phyloP scores from a whole-genome alignment of 2,329 filamentous ascomycete genomes.

The Epichloe bromicola region DNA sequence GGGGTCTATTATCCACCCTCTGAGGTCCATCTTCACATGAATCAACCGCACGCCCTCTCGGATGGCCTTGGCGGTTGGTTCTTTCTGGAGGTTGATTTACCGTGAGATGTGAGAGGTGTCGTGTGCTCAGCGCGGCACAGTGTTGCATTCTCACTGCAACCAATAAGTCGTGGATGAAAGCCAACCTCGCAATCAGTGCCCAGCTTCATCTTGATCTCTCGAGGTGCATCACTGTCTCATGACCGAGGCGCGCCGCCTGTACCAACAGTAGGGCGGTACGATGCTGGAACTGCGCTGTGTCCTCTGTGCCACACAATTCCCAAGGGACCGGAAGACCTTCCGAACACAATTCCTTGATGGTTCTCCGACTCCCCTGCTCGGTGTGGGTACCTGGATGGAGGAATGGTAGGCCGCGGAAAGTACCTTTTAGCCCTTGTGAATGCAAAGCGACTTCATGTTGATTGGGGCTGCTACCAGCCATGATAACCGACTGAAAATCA shows the following conservation, averaged over 20 bases:
- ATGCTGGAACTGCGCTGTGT: background rate
- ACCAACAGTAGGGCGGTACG: background rate
- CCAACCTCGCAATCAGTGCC: background rate
- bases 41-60: background rate
- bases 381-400: conserved; percentile 2
- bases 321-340: conserved; percentile 10
- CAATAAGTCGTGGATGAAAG: too few relatives aligned
- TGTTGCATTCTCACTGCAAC: background rate
- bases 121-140: background rate
- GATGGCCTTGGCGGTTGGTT: background rate
- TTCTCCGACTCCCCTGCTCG: conserved; percentile 8
- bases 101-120: background rate
- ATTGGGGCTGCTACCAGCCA: background rate
- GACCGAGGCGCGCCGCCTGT: background rate
- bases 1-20: too few relatives aligned
- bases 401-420: conserved; percentile 4
- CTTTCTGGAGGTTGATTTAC: background rate
- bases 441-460: background rate
- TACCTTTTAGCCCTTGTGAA: conserved; percentile 4
- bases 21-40: background rate
- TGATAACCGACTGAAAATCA: background rate
- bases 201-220: background rate
- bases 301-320: conserved; percentile 1
- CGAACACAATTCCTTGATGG: conserved; percentile 6
- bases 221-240: background rate